Conservation (phyloP, 176 grass and related monocot species). For the Panicum miliaceum region DNA sequence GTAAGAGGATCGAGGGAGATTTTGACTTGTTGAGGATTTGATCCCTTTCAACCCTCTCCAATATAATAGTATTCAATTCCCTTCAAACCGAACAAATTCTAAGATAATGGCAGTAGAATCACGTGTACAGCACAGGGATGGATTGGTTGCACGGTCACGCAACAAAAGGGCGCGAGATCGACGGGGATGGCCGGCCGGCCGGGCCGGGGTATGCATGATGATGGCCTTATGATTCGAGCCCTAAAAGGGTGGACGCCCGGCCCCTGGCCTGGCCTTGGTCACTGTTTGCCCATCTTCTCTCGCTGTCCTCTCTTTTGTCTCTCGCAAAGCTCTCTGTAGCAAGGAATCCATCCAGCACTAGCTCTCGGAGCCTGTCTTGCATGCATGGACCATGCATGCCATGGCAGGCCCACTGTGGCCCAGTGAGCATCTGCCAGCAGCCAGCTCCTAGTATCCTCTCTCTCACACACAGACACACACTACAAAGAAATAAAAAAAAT, state of each 20-base stretch:
- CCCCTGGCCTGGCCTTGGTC: background rate
- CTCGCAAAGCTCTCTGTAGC: background rate
- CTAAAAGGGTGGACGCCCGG: background rate
- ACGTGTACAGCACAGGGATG: background rate
- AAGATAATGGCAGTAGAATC: background rate
- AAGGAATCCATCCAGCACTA: background rate
- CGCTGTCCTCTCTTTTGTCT: conserved; percentile 34
- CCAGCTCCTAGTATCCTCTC: background rate
- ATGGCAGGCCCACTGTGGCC: background rate
- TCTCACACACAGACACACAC: background rate
- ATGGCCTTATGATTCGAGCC: conserved; percentile 45
- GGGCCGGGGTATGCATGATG: conserved; percentile 30
- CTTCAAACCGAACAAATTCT: no score
- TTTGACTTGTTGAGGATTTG: no score
- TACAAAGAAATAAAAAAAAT: background rate
- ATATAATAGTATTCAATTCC: no score
- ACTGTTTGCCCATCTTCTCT: conserved; percentile 33
- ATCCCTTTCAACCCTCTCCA: no score
- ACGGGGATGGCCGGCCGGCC: background rate
- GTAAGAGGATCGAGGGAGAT: no score
- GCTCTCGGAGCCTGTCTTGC: background rate
- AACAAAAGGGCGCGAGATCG: background rate
- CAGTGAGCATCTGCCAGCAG: conserved; percentile 5
- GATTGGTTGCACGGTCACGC: background rate
- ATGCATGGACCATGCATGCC: background rate